Evolutionary conservation across 192 early-diverging fungal genomes (phyloP).

Genomic region (Mortierella hygrophila): DNA sequence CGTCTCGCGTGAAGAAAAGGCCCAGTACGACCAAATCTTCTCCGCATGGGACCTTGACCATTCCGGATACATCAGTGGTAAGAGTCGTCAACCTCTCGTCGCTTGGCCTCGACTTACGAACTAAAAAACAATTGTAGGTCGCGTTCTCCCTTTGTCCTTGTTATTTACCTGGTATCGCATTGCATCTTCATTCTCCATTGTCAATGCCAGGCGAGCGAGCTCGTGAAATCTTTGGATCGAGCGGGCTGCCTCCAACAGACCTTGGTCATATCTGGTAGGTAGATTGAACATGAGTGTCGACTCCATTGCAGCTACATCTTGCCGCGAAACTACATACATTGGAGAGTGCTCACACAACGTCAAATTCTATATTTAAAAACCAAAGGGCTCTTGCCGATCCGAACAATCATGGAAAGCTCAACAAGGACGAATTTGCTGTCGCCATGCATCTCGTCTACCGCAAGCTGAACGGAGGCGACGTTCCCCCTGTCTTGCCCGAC

Average conservation of each 20-base stretch:
- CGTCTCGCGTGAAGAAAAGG: slow-evolving; percentile 67
- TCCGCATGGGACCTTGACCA: slow-evolving; percentile 78
- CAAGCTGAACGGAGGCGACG: slow-evolving; percentile 83
- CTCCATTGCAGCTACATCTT: not conserved
- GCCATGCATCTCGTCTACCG: slow-evolving; percentile 97
- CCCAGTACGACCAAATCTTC: slow-evolving; percentile 76
- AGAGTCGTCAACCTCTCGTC: not conserved
- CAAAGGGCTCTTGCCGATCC: slow-evolving; percentile 81
- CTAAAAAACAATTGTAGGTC: too few relatives aligned
- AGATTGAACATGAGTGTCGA: not conserved
- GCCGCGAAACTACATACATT: not conserved
- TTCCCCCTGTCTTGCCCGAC: slow-evolving; percentile 83
- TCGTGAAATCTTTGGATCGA: slow-evolving; percentile 78
- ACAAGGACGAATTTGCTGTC: slow-evolving; percentile 94
- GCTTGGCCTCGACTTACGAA: not conserved
- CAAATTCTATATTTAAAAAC: slow-evolving; percentile 5
- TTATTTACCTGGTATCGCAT: not conserved
- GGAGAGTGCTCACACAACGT: not conserved
- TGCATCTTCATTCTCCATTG: not conserved
- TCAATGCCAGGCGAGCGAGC: slow-evolving; percentile 67
- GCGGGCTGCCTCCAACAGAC: slow-evolving; percentile 75
- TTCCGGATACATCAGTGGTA: slow-evolving; percentile 76
- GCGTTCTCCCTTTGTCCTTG: not conserved
- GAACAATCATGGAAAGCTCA: slow-evolving; percentile 89
- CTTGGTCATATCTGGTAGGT: slow-evolving; percentile 83